Evolutionary conservation across 2,329 filamentous ascomycete species (phyloP).

Genomic region (Dendrostoma leiphaemia): DNA sequence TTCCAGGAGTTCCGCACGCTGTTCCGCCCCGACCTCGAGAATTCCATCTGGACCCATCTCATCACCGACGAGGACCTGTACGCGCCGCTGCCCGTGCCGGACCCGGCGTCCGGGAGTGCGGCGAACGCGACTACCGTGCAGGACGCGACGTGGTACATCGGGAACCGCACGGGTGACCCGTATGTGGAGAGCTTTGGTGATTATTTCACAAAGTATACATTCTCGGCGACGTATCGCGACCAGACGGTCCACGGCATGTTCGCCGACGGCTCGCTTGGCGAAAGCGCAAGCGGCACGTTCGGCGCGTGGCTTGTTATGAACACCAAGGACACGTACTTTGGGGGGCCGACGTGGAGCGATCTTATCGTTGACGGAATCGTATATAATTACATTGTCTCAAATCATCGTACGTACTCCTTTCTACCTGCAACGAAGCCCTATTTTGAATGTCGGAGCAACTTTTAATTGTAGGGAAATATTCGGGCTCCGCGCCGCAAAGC

Average conservation of each 20-base stretch:
- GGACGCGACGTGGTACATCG: slow-evolving; percentile 62
- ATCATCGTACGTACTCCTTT: too few relatives aligned
- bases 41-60: slow-evolving; percentile 60
- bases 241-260: slow-evolving; percentile 55
- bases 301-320: slow-evolving; percentile 66
- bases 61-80: slow-evolving; percentile 55
- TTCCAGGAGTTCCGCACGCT: slow-evolving; percentile 61
- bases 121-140: slow-evolving; percentile 50
- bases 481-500: too few relatives aligned
- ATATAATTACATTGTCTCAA: slow-evolving; percentile 62
- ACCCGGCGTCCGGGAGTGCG: slow-evolving; percentile 36
- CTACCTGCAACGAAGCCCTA: too few relatives aligned
- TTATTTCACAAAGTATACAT: slow-evolving; percentile 68
- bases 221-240: slow-evolving; percentile 56
- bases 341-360: slow-evolving; percentile 61
- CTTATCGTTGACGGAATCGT: slow-evolving; percentile 63
- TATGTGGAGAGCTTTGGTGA: slow-evolving; percentile 56
- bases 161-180: slow-evolving; percentile 49
- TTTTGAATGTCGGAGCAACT: too few relatives aligned
- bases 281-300: slow-evolving; percentile 51
- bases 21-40: slow-evolving; percentile 59
- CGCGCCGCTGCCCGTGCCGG: slow-evolving; percentile 44
- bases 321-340: slow-evolving; percentile 61
- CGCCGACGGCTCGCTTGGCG: slow-evolving; percentile 35
- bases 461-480: too few relatives aligned